Evolutionary conservation across 345 rosid species (phyloP).

Genomic region (Gossypium raimondii): DNA sequence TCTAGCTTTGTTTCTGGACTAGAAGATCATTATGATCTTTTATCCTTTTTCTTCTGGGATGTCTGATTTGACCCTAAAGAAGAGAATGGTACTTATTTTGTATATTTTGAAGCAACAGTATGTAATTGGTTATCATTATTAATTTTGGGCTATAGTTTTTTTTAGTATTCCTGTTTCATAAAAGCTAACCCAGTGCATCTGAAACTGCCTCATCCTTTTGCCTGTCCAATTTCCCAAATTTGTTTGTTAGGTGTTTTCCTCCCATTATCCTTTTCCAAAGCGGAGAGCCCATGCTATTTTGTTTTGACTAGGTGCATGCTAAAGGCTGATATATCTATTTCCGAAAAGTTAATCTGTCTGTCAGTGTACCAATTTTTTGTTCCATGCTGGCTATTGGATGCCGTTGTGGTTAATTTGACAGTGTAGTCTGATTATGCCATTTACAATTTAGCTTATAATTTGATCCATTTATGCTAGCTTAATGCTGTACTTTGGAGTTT

Average conservation of each 20-base stretch:
- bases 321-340: neutral
- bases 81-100: slow-evolving; percentile 17
- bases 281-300: neutral
- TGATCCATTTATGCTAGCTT: neutral
- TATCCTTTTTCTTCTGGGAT: slow-evolving; percentile 12
- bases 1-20: slow-evolving; percentile 3
- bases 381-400: neutral
- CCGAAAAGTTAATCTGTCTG: neutral
- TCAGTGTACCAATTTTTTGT: neutral
- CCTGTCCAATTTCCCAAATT: neutral
- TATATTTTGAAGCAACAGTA: slow-evolving; percentile 10
- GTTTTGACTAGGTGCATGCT: neutral
- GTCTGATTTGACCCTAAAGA: slow-evolving; percentile 25
- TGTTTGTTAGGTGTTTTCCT: neutral
- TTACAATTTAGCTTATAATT: neutral
- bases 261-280: too few relatives aligned
- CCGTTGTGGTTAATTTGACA: neutral
- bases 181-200: too few relatives aligned
- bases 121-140: slow-evolving; percentile 11
- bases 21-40: slow-evolving; percentile 12
- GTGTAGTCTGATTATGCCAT: neutral
- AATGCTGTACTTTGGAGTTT: slow-evolving; percentile 1
- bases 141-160: neutral
- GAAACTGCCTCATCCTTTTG: neutral
- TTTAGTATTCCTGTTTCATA: neutral